A percentile compares a stretch with the other conserved stretches of the same genome.
phyloP scores from a whole-genome alignment of 768 basidiomycete genomes.

The Boletus edulis region DNA sequence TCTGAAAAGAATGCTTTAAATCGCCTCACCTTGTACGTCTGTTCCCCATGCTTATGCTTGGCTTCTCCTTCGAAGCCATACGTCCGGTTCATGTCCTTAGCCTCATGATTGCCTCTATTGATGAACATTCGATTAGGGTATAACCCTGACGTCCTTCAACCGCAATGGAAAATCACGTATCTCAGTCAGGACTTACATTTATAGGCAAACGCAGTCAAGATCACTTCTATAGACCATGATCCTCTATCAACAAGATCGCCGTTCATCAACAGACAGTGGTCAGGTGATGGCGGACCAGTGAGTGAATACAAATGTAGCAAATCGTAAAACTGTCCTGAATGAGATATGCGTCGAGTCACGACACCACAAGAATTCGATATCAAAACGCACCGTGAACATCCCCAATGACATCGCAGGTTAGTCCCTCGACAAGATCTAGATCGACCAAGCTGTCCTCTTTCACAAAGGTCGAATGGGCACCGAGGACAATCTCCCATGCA shows the following conservation, averaged over 20 bases:
- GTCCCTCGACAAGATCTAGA: constrained; percentile 68
- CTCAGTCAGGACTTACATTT: constrained; percentile 62
- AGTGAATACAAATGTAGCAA: constrained; percentile 82
- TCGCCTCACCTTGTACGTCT: constrained; percentile 76
- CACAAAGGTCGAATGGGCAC: constrained; percentile 71
- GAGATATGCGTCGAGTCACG: constrained; percentile 2
- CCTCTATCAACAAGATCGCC: constrained; percentile 97
- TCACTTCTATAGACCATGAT: constrained; percentile 94
- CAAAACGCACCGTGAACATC: constrained; percentile 80
- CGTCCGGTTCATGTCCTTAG: constrained; percentile 93
- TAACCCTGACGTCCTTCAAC: constrained; percentile 59
- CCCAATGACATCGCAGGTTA: constrained; percentile 91
- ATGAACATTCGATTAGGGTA: constrained; percentile 88
- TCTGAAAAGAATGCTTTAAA: background rate
- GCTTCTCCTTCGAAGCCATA: constrained; percentile 96
- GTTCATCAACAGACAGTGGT: constrained; percentile 88
- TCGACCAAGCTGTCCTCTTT: constrained; percentile 82
- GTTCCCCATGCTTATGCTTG: constrained; percentile 95
- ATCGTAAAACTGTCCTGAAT: constrained; percentile 90
- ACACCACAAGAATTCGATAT: background rate
- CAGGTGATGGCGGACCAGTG: constrained; percentile 80
- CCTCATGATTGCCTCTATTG: constrained; percentile 96
- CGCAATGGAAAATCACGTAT: background rate
- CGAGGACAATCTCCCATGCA: constrained; percentile 94
- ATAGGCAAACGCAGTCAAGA: constrained; percentile 88